Percentiles rank a stretch among this genome's conserved stretches.
phyloP scores from a whole-genome alignment of 176 grass and related monocot genomes.

The Musa beccarii region DNA sequence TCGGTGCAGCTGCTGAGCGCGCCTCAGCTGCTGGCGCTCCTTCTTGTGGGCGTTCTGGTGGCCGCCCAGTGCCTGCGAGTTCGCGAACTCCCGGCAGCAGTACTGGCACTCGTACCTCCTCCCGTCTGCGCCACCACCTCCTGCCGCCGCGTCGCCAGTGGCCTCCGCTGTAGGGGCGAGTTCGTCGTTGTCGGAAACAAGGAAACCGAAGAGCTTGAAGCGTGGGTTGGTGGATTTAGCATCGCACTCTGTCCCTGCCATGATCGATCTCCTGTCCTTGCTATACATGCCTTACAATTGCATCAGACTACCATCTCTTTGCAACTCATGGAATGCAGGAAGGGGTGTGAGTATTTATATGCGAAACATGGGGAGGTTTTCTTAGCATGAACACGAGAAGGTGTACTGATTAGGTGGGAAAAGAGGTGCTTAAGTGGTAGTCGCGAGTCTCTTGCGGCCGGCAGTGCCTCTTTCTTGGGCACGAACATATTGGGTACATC shows the following conservation, averaged over 20 bases:
- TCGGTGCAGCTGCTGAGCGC: not conserved
- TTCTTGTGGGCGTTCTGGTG: slow-evolving; percentile 32
- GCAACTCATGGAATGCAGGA: no score
- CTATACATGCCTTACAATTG: no score
- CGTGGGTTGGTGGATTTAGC: slow-evolving; percentile 4
- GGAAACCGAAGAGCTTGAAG: slow-evolving; percentile 25
- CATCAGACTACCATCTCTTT: no score
- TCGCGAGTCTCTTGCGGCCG: no score
- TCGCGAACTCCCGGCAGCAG: slow-evolving; percentile 25
- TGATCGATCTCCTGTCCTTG: not conserved
- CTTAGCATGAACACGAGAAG: no score
- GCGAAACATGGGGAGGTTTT: no score
- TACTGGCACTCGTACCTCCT: slow-evolving; percentile 25
- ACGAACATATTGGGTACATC: no score
- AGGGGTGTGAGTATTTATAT: no score
- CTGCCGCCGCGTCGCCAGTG: not conserved
- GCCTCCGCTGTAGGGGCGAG: not conserved
- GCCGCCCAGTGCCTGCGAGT: slow-evolving; percentile 27
- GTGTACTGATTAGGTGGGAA: no score
- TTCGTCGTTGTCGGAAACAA: not conserved
- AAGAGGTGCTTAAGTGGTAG: no score
- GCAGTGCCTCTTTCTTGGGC: no score
- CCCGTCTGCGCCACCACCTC: not conserved
- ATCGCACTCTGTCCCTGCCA: slow-evolving; percentile 12
- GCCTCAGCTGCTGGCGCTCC: slow-evolving; percentile 25